Percentiles rank a stretch among this genome's conserved stretches.
phyloP scores from a whole-genome alignment of 371 early-diverging fungal genomes.

The Basidiobolus meristosporus region DNA sequence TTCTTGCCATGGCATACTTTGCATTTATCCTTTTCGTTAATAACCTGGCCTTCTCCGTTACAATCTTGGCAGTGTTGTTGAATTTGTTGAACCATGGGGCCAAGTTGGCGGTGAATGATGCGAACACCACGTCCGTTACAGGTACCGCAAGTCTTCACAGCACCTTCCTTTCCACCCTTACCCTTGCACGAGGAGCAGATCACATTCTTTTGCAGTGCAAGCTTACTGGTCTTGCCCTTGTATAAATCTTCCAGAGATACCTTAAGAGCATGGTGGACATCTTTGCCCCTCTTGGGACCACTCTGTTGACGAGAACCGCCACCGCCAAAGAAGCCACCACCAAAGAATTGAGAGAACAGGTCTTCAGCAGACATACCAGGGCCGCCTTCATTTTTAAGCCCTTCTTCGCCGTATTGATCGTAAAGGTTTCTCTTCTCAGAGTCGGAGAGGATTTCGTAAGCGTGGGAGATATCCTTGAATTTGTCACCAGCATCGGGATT shows the following conservation, averaged over 20 bases:
- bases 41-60: constrained; percentile 73
- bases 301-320: constrained; percentile 50
- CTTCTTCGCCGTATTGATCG: constrained; percentile 69
- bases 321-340: constrained; percentile 40
- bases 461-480: constrained; percentile 57
- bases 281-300: constrained; percentile 43
- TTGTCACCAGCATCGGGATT: constrained; percentile 59
- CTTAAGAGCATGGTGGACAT: constrained; percentile 45
- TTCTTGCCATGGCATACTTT: constrained; percentile 73
- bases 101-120: constrained; percentile 77
- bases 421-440: constrained; percentile 51
- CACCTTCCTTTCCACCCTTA: constrained; percentile 64
- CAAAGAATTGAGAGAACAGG: constrained; percentile 76
- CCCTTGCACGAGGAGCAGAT: constrained; percentile 69
- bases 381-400: constrained; percentile 45
- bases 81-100: constrained; percentile 94
- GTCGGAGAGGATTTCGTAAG: constrained; percentile 91
- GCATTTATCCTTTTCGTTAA: constrained; percentile 83
- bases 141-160: constrained; percentile 45
- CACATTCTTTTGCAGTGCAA: constrained; percentile 64
- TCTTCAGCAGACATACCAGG: constrained; percentile 58
- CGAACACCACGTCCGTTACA: constrained; percentile 87
- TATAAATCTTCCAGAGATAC: constrained; percentile 77
- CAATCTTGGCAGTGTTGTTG: constrained; percentile 82
- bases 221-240: constrained; percentile 65